Conservation (phyloP, 495 filamentous ascomycete genomes). For the Lichina pygmaea region DNA sequence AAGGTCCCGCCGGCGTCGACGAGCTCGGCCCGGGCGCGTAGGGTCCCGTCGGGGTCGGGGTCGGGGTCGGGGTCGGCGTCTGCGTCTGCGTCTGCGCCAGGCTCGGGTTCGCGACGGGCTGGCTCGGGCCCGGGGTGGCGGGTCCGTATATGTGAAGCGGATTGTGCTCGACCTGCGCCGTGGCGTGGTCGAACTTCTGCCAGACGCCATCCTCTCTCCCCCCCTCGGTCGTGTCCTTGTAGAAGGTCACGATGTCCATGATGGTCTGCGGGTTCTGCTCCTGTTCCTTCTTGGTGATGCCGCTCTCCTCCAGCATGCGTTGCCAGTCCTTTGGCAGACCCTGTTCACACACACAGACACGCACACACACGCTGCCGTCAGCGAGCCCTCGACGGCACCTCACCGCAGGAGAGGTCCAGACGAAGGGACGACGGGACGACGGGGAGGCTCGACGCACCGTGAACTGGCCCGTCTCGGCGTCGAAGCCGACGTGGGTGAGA, state of each 20-base stretch:
- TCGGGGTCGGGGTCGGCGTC: neutral
- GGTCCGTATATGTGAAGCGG: neutral
- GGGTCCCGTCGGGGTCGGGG: neutral
- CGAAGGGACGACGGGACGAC: no score
- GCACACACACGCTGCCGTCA: constrained; percentile 1
- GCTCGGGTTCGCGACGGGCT: neutral
- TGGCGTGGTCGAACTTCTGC: constrained; percentile 82
- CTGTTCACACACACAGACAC: constrained; percentile 21
- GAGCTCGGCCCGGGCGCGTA: neutral
- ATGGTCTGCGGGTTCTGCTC: constrained; percentile 86
- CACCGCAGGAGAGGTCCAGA: no score
- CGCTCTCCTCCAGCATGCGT: constrained; percentile 75
- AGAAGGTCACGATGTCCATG: constrained; percentile 84
- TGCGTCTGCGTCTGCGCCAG: neutral
- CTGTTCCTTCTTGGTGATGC: constrained; percentile 87
- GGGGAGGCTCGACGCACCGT: constrained; percentile 30
- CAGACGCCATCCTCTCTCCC: constrained; percentile 63
- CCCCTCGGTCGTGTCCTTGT: constrained; percentile 70
- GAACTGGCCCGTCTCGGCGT: constrained; percentile 89
- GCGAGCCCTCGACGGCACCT: neutral
- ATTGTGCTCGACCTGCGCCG: constrained; percentile 15
- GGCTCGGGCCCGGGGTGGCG: neutral
- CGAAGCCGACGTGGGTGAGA: constrained; percentile 91
- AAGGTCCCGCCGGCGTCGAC: constrained; percentile 23
- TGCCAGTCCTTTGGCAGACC: constrained; percentile 97